Base-by-base conservation (phyloP, 495 filamentous ascomycete species). In the Penicillium egyptiacum region DNA sequence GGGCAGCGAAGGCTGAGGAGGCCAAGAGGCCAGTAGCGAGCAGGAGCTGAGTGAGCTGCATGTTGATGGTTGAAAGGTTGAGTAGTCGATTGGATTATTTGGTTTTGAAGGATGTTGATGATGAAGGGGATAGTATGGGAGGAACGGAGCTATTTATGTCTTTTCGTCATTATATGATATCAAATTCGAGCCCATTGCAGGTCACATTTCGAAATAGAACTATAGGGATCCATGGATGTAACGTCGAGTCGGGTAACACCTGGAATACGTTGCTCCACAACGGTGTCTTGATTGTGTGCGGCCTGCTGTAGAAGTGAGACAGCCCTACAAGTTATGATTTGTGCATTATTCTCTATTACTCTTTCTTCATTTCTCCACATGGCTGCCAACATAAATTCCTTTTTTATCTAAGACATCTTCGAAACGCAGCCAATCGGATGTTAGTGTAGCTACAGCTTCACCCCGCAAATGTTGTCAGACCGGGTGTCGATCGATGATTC, bases 11-110 rank as follows among this genome's bases (percentile, higher is more conserved):
- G 63, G 72, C 68, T n/a, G 74, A 62, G 44, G 68, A 55, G 41
- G 75, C 62, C 49, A 74, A 72, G 59, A 70, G 44, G 64, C 75
- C 51, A 62, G 70, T 50, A 57, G 75, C 42, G 20, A 67, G 46
- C 58, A 79, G 52, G 62, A 72, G 47, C 61, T 70, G 69, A 53
- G 71, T 66, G 73, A 79, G 63, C 50, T 81, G 77, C 81, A 83
- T 83, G 50, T 47, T 78, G 17, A 17, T 39, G 35, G 35, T 39
- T 39, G 35, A 31, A 3, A 6, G 9, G 6, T 28, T 46, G 44
- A n/a, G 45, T 11, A 1, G 2, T 28, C 33, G 45, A 23, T 8
- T 26, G 44, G 14, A 3, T 46, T 14, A 26, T n/a, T 46, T 46
- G 7, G 44, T 17, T 17, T 28, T 48, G 45, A 26, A 19, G 26